Evolutionary conservation across 768 basidiomycete genomes (phyloP).

Genomic region (Hericium rajendrae): DNA sequence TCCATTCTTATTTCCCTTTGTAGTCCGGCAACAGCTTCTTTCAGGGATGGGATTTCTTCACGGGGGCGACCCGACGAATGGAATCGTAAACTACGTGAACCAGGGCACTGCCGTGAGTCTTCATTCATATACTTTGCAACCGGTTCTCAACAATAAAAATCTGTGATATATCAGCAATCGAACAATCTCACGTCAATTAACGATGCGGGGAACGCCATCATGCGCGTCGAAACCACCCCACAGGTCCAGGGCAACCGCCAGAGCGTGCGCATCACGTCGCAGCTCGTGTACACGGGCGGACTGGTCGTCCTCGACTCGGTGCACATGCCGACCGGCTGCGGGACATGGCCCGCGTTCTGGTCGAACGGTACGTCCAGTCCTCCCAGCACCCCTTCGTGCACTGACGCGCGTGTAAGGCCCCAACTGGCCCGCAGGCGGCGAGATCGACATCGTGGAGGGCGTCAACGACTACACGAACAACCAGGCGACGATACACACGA

Average conservation of each 20-base stretch:
- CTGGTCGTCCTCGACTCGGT: constrained; percentile 75
- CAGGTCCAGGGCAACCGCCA: constrained; percentile 57
- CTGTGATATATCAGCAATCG: constrained; percentile 28
- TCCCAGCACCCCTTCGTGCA: no score
- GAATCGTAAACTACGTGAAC: constrained; percentile 59
- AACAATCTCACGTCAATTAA: constrained; percentile 62
- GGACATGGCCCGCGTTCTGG: constrained; percentile 55
- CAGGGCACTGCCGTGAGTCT: constrained; percentile 45
- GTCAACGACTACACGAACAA: constrained; percentile 74
- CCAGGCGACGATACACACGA: constrained; percentile 77
- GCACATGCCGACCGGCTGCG: constrained; percentile 89
- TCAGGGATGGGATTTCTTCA: constrained; percentile 71
- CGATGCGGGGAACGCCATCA: constrained; percentile 63
- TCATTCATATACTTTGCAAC: background rate
- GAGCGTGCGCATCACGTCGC: constrained; percentile 70
- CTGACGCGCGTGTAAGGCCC: constrained; percentile 24
- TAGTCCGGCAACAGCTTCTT: constrained; percentile 70
- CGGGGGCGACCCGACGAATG: constrained; percentile 67
- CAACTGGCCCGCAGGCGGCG: constrained; percentile 58
- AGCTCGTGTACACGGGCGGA: constrained; percentile 48
- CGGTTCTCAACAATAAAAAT: background rate
- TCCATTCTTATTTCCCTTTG: background rate
- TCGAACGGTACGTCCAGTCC: background rate
- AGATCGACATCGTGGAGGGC: constrained; percentile 83
- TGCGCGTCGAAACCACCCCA: constrained; percentile 82